Base-by-base conservation (phyloP, 352 stramenopile species). In the Globisporangium sylvaticum region DNA sequence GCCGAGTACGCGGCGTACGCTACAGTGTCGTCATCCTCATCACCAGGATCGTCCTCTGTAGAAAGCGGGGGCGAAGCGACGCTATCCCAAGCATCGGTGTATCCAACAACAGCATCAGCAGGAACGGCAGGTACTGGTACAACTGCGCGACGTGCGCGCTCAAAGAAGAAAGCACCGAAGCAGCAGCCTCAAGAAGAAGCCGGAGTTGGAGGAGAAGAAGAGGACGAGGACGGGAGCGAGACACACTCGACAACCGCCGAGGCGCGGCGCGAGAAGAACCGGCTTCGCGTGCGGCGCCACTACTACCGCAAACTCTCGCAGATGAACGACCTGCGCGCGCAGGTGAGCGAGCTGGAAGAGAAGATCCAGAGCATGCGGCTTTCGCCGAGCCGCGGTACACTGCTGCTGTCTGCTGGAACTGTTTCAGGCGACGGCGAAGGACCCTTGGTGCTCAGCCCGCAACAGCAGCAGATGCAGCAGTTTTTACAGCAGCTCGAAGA, bases 261-360 rank as follows among this genome's bases (percentile, higher is more conserved):
- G 25, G 46, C 54, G 48, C 66, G 58, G 1, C 58, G 66, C 6
- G 66, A 71, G 54, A 66, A 67, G 58, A 71, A 71, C 42, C 66
- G 66, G 24, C 44, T 71, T 42, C 66, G 66, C 50, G 66, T 71
- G n/a, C 66, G 66, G 27, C 66, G 66, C 7, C 66, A 71, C 37
- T 71, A 71, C 58, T 66, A 71, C 37, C 66, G 66, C 48, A 71
- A 71, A 15, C 52, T 66, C 20, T 52, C 54, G 53, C 66, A 66
- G 25, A 71, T 71, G 66, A 71, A 71, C 27, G 59, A 66, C 37
- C 42, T 71, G 52, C 66, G 66, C 15, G 50, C 58, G 2, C 66
- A 71, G 27, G 60, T 67, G 58, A 66, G 52, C 9, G 66, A 61
- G 42, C 52, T 71, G n/a, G 66, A 71, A 55, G 60, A 62, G 12